Evolutionary conservation across 2,329 filamentous ascomycete genomes (phyloP).

Genomic region (Aspergillus amoenus): DNA sequence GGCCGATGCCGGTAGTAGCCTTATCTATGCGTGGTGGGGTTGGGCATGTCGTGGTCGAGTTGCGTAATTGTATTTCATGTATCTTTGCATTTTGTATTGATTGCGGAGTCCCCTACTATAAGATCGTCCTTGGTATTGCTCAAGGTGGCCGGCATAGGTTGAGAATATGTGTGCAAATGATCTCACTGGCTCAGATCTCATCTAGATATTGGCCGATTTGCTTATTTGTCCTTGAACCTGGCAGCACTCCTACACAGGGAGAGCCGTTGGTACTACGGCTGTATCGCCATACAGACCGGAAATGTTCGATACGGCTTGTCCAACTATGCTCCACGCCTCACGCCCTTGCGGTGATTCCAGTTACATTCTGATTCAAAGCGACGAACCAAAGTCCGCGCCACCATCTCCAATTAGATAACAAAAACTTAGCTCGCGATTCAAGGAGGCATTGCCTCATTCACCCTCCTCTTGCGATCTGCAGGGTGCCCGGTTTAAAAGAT

Average conservation of each 20-base stretch:
- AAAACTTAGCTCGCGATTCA: conserved; percentile 15
- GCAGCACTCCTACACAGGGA: too few relatives aligned
- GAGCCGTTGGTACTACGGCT: neutral
- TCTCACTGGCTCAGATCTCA: too few relatives aligned
- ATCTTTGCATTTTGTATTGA: neutral
- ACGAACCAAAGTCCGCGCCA: conserved; percentile 8
- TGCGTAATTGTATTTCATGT: conserved; percentile 1
- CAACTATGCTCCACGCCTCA: conserved; percentile 9
- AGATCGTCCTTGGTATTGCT: neutral
- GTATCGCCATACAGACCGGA: neutral
- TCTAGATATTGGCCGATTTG: too few relatives aligned
- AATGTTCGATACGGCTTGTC: neutral
- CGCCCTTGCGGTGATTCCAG: conserved; percentile 26
- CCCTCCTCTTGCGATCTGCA: neutral
- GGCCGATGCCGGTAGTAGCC: conserved; percentile 37
- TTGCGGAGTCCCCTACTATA: neutral
- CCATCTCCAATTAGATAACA: conserved; percentile 23
- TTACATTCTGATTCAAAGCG: conserved; percentile 5
- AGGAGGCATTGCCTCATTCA: neutral
- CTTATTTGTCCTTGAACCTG: too few relatives aligned
- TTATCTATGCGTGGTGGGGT: conserved; percentile 33
- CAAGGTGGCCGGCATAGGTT: neutral
- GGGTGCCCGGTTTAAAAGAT: conserved; percentile 4
- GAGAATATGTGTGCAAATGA: neutral
- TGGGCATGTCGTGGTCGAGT: neutral